Conservation (phyloP, 495 filamentous ascomycete genomes). For the Xylaria castorea region DNA sequence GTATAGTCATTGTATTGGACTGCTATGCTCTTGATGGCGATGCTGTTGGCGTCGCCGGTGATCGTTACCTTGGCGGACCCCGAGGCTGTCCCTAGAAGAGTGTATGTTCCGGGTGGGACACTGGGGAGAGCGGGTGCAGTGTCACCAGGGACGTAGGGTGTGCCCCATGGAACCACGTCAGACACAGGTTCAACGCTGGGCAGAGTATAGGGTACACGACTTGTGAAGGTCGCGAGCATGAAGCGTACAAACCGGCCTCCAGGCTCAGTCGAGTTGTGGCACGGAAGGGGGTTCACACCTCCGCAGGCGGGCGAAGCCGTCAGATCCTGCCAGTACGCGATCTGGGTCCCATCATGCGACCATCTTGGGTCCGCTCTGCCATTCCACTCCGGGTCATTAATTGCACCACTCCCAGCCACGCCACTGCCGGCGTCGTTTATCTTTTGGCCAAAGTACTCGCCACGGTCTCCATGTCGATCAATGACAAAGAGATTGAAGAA, state of each 20-base stretch:
- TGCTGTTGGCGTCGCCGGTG: neutral
- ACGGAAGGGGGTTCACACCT: neutral
- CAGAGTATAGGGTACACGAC: neutral
- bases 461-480: conserved; percentile 38
- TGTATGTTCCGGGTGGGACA: neutral
- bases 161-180: neutral
- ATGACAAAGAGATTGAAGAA: conserved; percentile 41
- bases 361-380: conserved; percentile 37
- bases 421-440: conserved; percentile 37
- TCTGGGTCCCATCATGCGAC: conserved; percentile 33
- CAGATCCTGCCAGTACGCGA: conserved; percentile 34
- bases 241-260: neutral
- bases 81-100: neutral
- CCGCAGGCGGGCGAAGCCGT: neutral
- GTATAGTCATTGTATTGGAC: neutral
- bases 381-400: conserved; percentile 42
- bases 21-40: neutral
- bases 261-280: neutral
- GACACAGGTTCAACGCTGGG: neutral
- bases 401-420: conserved; percentile 32
- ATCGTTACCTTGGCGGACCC: neutral
- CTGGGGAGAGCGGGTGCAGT: neutral
- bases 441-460: conserved; percentile 35
- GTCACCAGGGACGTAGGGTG: neutral
- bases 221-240: neutral